Evolutionary conservation across 345 rosid genomes (phyloP), one percentile per base, ranked within the genome.

Genomic region (Euclidium syriacum): DNA sequence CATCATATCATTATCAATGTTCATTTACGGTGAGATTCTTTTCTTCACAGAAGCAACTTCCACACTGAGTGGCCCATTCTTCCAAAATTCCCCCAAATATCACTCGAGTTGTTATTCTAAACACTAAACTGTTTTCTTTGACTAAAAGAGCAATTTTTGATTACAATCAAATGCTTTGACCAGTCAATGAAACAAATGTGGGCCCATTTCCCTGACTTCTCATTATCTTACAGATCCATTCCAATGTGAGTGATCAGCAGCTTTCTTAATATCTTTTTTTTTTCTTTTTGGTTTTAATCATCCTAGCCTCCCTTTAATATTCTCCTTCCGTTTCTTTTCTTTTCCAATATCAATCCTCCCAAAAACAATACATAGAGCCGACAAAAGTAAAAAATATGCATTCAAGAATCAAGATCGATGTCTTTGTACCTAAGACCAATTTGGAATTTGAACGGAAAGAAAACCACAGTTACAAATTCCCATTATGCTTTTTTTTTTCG

Each of bases 1-100:
- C 41, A 70, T 60, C 22, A 56, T 56, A 47, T 66, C 64, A 59
- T n/a, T 23, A 51, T 41, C 41, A 15, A 15, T 27, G 7, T 27
- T 27, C 55, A 46, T 57, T 48, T 51, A 40, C 18, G 47, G 49
- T 52, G 63, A 69, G 68, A 76, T 85, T 77, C 85, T 82, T 85
- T 82, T 70, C 85, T 82, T 75, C 10, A 26, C 71, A 62, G 10
- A 61, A 76, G 73, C 57, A 64, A 79, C 64, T 53, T 70, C 57
- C 68, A 62, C 68, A 70, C 35, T 22, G 68, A 71, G 65, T 69
- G 73, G 74, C 79, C 73, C 27, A 54, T 33, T 42, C 59, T 58
- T 60, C 68, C 72, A 41, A 77, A 61, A 32, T 56, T 63, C 55
- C 41, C 68, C 59, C 48, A 72, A 15, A 19, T 38, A 53, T 39